phyloP scores from a whole-genome alignment of 495 filamentous ascomycete genomes.

The Rusavskia elegans region DNA sequence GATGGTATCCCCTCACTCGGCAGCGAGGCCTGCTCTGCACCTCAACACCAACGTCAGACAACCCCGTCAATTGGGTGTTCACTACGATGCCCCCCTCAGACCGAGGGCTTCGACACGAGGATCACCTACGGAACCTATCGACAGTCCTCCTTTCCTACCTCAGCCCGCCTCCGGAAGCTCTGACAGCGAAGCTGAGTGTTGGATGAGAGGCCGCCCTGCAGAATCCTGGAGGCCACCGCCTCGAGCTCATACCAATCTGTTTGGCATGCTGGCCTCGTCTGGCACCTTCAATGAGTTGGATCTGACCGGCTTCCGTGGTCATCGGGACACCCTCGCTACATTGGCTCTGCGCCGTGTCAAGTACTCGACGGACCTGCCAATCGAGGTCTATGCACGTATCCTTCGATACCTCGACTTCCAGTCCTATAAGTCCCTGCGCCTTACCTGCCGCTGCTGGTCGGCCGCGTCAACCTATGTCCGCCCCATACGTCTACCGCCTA shows the following conservation, averaged over 20 bases:
- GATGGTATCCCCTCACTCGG: not conserved
- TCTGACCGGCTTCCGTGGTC: conserved; percentile 7
- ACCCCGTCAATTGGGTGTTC: not conserved
- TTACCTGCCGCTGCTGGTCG: conserved; percentile 19
- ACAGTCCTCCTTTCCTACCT: not conserved
- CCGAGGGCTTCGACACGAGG: conserved; percentile 5
- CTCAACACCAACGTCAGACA: not conserved
- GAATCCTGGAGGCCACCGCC: conserved; percentile 4
- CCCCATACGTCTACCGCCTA: conserved; percentile 11
- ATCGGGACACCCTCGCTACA: conserved; percentile 11
- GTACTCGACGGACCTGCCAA: conserved; percentile 1
- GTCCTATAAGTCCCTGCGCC: conserved; percentile 13
- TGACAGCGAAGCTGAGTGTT: conserved; percentile 6
- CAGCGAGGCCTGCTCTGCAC: not conserved
- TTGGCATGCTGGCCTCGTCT: conserved; percentile 5
- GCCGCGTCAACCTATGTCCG: conserved; percentile 6
- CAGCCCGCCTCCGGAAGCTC: not conserved
- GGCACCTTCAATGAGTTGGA: conserved; percentile 2
- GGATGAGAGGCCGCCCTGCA: conserved; percentile 9
- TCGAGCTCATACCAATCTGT: conserved; percentile 5
- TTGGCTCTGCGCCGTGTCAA: conserved; percentile 4
- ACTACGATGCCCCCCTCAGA: not conserved
- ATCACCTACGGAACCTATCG: not conserved
- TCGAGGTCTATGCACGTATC: conserved; percentile 6
- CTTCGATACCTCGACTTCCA: conserved; percentile 10